A percentile compares a stretch with the other conserved stretches of the same genome.
phyloP scores from a whole-genome alignment of 169 alveolate species.

The Neospora caninum region DNA sequence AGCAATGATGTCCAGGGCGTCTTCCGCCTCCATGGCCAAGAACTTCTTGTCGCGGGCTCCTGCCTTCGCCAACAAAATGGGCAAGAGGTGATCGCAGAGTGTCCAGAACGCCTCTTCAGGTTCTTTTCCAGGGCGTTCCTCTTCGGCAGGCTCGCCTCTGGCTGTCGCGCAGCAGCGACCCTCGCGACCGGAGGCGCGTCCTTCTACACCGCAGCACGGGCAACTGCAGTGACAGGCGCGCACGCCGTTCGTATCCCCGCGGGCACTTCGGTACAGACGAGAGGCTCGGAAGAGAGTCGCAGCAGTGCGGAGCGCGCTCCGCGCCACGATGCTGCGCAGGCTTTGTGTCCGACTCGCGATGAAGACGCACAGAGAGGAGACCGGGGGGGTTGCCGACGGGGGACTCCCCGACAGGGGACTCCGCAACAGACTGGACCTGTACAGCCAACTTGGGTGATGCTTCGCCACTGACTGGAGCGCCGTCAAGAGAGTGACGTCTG shows the following conservation, averaged over 20 bases:
- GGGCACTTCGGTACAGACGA: background rate
- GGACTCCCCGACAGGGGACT: too few relatives aligned
- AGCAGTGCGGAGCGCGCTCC: slow-evolving; percentile 18
- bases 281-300: background rate
- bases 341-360: background rate
- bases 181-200: background rate
- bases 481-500: background rate
- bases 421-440: background rate
- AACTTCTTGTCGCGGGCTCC: background rate
- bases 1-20: background rate
- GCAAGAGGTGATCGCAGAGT: background rate
- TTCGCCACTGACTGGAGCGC: background rate
- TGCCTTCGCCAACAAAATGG: background rate
- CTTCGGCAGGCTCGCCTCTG: background rate
- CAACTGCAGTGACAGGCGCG: background rate
- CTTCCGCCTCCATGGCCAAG: background rate
- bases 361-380: background rate
- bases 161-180: background rate
- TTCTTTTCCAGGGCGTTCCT: background rate
- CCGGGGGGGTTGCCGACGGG: background rate
- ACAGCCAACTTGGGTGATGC: background rate
- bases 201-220: background rate
- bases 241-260: background rate
- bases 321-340: slow-evolving; percentile 33
- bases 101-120: background rate